Evolutionary conservation across 1,284 basidiomycete genomes (phyloP).

Genomic region (Golubevia pallescens): DNA sequence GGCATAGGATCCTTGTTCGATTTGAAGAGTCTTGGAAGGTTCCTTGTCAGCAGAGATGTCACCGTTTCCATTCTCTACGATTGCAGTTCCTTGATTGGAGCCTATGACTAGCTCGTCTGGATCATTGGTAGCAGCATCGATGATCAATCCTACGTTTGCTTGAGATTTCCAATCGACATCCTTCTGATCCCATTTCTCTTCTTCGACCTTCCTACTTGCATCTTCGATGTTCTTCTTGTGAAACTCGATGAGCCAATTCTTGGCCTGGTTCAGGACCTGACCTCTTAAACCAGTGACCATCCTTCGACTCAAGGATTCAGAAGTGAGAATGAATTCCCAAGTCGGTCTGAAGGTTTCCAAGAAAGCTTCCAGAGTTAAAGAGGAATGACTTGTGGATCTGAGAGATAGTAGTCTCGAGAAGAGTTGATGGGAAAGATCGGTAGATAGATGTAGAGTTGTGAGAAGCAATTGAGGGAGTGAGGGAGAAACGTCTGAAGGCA

Average conservation of each 20-base stretch:
- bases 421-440: too few species aligned
- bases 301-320: conserved; percentile 80
- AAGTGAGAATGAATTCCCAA: conserved; percentile 86
- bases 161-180: conserved; percentile 77
- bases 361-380: conserved; percentile 77
- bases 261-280: conserved; percentile 70
- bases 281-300: conserved; percentile 87
- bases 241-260: conserved; percentile 82
- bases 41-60: conserved; percentile 16
- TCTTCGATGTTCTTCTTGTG: conserved; percentile 81
- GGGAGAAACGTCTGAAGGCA: too few species aligned
- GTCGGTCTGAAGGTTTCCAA: conserved; percentile 80
- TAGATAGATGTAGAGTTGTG: too few species aligned
- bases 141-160: conserved; percentile 74
- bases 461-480: too few species aligned
- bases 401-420: too few species aligned
- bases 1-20: conserved; percentile 73
- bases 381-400: conserved; percentile 70
- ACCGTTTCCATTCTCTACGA: too few species aligned
- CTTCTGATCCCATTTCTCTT: conserved; percentile 83
- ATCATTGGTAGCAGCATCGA: conserved; percentile 82
- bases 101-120: conserved; percentile 69
- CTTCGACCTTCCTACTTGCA: conserved; percentile 87
- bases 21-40: conserved; percentile 75
- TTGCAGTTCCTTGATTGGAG: background rate